These are phyloP conservation scores for Cladosporium sp. DNA, from an alignment of 2,329 filamentous ascomycete species.

Conservation along the genomic window DNA sequence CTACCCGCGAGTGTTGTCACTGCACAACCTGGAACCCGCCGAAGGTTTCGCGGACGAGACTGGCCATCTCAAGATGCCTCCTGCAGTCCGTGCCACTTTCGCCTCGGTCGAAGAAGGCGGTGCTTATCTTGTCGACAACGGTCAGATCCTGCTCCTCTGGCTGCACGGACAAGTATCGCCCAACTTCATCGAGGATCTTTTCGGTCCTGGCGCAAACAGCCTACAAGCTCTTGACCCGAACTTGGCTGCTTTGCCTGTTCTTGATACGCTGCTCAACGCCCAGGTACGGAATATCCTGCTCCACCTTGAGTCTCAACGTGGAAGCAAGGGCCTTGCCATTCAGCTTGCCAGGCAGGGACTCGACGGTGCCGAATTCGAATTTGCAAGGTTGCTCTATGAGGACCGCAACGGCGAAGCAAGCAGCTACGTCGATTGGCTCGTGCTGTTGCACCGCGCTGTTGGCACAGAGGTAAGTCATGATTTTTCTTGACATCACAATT, in stretches of 20 bases:
- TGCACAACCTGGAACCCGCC: slow-evolving; percentile 84
- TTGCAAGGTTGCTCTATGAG: slow-evolving; percentile 86
- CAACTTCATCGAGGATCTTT: slow-evolving; percentile 86
- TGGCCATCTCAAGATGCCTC: slow-evolving; percentile 83
- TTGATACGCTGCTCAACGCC: slow-evolving; percentile 90
- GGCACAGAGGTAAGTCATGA: slow-evolving; percentile 68
- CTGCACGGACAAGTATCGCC: slow-evolving; percentile 89
- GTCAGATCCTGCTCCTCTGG: slow-evolving; percentile 89
- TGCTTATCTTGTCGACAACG: slow-evolving; percentile 93
- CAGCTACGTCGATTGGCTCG: slow-evolving; percentile 98
- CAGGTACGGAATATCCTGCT: slow-evolving; percentile 93
- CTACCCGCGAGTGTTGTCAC: slow-evolving; percentile 87
- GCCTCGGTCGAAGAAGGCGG: slow-evolving; percentile 87
- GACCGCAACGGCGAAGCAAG: slow-evolving; percentile 97
- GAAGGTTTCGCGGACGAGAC: slow-evolving; percentile 94
- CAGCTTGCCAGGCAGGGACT: slow-evolving; percentile 90
- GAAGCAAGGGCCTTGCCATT: slow-evolving; percentile 83
- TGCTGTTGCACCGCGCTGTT: slow-evolving; percentile 89
- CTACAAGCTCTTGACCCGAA: slow-evolving; percentile 81
- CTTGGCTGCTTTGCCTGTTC: slow-evolving; percentile 73
- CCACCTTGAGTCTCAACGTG: slow-evolving; percentile 76
- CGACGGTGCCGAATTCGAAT: slow-evolving; percentile 95
- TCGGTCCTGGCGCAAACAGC: slow-evolving; percentile 71
- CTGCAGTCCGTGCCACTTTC: slow-evolving; percentile 79
- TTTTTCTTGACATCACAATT: neutral